Evolutionary conservation across 2,329 filamentous ascomycete genomes (phyloP).

Genomic region (Talaromyces sp.): DNA sequence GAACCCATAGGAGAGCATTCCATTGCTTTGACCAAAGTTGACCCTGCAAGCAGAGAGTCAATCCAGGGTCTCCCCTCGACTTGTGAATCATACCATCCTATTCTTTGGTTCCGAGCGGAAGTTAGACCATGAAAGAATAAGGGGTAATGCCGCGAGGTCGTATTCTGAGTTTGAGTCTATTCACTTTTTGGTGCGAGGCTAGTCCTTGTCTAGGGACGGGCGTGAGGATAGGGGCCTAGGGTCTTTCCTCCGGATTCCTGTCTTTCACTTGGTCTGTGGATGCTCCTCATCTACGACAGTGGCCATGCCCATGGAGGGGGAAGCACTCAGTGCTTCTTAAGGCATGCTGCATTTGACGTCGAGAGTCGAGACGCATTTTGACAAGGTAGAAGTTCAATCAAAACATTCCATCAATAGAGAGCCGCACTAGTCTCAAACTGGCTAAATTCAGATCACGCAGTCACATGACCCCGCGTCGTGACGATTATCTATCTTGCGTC

Average conservation of each 20-base stretch:
- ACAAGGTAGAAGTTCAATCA: background rate
- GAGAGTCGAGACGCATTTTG: background rate
- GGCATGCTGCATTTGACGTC: background rate
- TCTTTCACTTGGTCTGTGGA: background rate
- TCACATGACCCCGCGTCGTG: slow-evolving; percentile 10
- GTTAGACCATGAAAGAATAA: background rate
- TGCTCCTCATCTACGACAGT: background rate
- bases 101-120: background rate
- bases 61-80: background rate
- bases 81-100: background rate
- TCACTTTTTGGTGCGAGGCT: background rate
- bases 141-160: background rate
- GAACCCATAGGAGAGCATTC: background rate
- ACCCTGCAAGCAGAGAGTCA: background rate
- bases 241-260: background rate
- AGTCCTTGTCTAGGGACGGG: background rate
- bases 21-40: background rate
- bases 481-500: background rate
- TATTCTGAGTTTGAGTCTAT: background rate
- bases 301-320: background rate
- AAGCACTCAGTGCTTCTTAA: background rate
- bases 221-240: background rate
- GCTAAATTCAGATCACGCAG: background rate
- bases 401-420: background rate
- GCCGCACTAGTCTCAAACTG: background rate